Evolutionary conservation across 257 asterid genomes (phyloP), one percentile per base, ranked within the genome.

Genomic region (Primulina tabacum): DNA sequence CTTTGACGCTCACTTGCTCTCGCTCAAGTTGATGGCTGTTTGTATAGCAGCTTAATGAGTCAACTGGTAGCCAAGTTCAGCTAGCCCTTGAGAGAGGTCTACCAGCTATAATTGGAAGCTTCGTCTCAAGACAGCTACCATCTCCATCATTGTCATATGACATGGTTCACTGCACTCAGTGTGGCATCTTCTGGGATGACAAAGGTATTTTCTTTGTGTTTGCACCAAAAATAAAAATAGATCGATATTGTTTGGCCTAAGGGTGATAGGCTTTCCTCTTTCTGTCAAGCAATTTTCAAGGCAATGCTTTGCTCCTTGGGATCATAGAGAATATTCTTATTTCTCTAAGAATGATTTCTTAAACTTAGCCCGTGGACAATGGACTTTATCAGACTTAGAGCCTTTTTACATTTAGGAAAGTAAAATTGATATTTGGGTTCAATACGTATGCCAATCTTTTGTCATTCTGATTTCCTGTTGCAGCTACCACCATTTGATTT

Each of bases 81-180:
- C 80, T 94, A 53, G 89, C 91, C 69, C 97, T 93, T 18, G 99
- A 93, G 87, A 89, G 99, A 84, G 99, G 99, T 74, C 98, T 94
- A 79, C 99, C 99, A 0, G 97, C 99, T 63, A 67, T 94, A 62
- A 88, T 91, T 70, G 98, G 95, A 79, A 82, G 82, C 76, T 91
- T 94, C 69, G 77, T 84, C 73, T 81, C 97, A 58, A 88, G 76
- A 80, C 98, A 94, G 79, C 87, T 94, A 52, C 98, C 99, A 67
- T 79, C 88, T 82, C 97, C 98, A 43, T 87, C 99, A 73, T 85
- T 94, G 37, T 89, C 99, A 26, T 94, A 86, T 84, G 97, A 84
- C 84, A 89, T 94, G 97, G 86, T 91, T 80, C 99, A 94, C 82
- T 94, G 98, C 81, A 88, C 98, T 73, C 92, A 88, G 56, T 91